Percentiles rank a stretch among this genome's conserved stretches.
Conservation (phyloP, 352 stramenopile species). For the Globisporangium sylvaticum region DNA sequence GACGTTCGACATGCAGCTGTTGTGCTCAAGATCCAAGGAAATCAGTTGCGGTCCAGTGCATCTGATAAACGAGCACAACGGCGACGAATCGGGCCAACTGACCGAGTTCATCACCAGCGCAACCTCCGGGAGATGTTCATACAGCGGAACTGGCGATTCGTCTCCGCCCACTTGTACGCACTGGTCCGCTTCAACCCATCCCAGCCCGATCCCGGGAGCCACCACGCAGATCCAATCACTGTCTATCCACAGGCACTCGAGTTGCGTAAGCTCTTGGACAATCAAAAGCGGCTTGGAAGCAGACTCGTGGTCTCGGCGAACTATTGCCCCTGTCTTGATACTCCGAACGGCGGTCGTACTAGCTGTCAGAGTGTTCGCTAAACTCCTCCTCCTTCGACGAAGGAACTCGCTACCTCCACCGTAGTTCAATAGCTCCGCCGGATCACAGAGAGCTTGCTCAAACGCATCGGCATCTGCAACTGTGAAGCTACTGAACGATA, state of each 20-base stretch:
- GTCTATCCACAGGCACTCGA: not conserved
- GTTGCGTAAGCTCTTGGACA: not conserved
- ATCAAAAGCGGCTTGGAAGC: not conserved
- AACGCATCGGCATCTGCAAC: not conserved
- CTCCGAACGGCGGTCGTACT: not conserved
- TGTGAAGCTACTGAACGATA: not conserved
- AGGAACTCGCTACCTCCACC: not conserved
- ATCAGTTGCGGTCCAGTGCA: not conserved
- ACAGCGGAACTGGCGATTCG: not conserved
- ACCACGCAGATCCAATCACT: not conserved
- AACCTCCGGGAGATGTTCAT: not conserved
- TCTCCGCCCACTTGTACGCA: too few species aligned
- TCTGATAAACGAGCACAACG: not conserved
- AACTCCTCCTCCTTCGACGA: not conserved
- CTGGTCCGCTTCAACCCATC: not conserved
- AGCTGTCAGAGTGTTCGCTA: not conserved
- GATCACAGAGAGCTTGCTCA: not conserved
- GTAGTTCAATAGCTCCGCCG: not conserved
- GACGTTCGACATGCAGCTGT: not conserved
- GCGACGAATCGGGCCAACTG: not conserved
- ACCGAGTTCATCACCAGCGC: conserved; percentile 1
- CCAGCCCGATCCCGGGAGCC: not conserved
- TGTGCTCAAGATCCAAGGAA: not conserved
- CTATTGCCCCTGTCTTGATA: not conserved
- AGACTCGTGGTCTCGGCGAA: not conserved